A percentile compares a stretch with the other conserved stretches of the same genome.
Evolutionary conservation across 208 protist species (phyloP).

Genomic region (Naegleria lovaniensis): DNA sequence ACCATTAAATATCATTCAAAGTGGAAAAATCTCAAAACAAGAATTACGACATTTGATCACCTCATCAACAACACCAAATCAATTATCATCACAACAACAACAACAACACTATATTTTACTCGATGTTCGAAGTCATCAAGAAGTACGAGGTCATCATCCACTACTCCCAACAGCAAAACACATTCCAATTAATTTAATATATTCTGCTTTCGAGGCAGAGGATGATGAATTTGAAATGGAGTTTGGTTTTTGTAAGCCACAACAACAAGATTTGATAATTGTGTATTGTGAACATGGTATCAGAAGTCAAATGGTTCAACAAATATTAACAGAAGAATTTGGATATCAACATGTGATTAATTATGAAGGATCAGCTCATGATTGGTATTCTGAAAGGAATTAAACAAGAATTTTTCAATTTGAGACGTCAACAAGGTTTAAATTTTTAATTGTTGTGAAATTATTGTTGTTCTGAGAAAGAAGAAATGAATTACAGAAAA

Average conservation of each 20-base stretch:
- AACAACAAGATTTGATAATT: neutral
- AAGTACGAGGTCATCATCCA: neutral
- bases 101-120: neutral
- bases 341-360: neutral
- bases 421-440: too few species aligned
- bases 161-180: neutral
- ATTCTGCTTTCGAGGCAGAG: neutral
- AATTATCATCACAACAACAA: neutral
- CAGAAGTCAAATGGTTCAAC: neutral
- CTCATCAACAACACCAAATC: neutral
- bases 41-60: too few species aligned
- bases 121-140: neutral
- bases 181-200: neutral
- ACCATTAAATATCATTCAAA: too few species aligned
- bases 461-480: too few species aligned
- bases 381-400: too few species aligned
- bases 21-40: too few species aligned
- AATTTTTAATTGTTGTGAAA: too few species aligned
- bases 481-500: too few species aligned
- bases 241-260: neutral
- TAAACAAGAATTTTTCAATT: too few species aligned
- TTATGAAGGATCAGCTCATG: neutral
- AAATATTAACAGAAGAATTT: neutral
- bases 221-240: neutral
- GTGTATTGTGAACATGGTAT: slow-evolving; percentile 15